Base-by-base conservation (phyloP, 176 grass and related monocot species). In the Chloris gayana region DNA sequence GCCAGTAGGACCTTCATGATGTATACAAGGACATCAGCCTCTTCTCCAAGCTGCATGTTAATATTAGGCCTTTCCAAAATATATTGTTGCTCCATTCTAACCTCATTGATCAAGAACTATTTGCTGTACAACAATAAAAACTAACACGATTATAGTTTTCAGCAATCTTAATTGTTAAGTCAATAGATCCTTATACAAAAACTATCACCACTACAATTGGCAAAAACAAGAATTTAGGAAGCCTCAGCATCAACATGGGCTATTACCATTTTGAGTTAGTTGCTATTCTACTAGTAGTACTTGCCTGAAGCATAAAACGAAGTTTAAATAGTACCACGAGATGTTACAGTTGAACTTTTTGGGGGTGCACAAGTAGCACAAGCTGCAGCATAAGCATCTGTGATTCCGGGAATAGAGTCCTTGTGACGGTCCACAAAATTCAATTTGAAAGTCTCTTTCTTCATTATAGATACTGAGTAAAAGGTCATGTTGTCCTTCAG, bases 351-450 rank as follows among this genome's bases (percentile, higher is more conserved):
- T 69, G 22, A 31, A 69, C 60, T n/a, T 58, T 27, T 61, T 7
- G 53, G 29, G 11, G 82, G 73, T 24, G 67, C 30, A 32, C 66
- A 15, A 89, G 79, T 61, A 22, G 73, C 67, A 22, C 66, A 15
- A 89, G 83, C 68, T 27, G 73, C 60, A 22, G 39, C 24, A 90
- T 90, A 93, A 71, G 64, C 46, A 72, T 91, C 69, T 13, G 50
- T 51, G 14, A 91, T 65, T 17, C 69, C 62, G 69, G 77, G 74
- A 75, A 85, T 47, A 71, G 49, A 62, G 19, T 82, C 64, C 38
- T 82, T 82, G 70, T 85, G 74, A 18, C 11, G 7, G 54, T 75
- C 75, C 7, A 92, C 78, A 69, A 64, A 86, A 21, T 45, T 87
- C 29, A 67, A 42, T 24, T 27, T 35, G 49, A 92, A 83, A 35